Evolutionary conservation across 108 stramenopile genomes (phyloP), one percentile per base, ranked within the genome.

Genomic region (Stephanodiscus triporus): DNA sequence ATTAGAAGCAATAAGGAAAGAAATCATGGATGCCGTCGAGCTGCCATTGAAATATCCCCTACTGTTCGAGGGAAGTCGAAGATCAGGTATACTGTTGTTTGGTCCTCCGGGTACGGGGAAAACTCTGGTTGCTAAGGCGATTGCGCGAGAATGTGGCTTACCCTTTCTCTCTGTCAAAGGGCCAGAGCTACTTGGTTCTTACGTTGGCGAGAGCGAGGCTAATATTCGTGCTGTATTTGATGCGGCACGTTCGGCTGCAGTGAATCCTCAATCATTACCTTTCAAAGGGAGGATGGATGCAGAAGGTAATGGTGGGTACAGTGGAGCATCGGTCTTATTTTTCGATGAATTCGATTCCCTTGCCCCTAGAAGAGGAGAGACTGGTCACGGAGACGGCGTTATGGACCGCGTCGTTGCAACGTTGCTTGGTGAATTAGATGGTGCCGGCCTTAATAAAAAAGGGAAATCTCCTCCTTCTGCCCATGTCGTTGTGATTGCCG

Each of bases 291-390:
- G 13, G 27, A n/a, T 26, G 16, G 47, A 29, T 27, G 55, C 30
- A 13, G 29, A 47, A 42, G 62, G 32, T 50, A 68, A 37, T 73
- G 74, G 38, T 36, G 69, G 30, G 70, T 78, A 53, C 50, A 78
- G 56, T 34, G 87, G 64, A 74, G 89, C 59, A 66, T 84, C 80
- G 68, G 87, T 88, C 10, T 83, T 93, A 59, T 98, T 99, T 71
- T 99, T 99, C 75, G 99, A 99, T 82, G 99, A 99, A 68, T 68
- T 99, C 23, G 98, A 99, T 75, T 97, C 98, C 32, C 79, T 99
- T 20, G 98, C 98, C 37, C 98, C 98, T 9, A 77, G 88, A 23
- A 74, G 98, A n/a, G 96, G 91, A 9, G 91, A 88, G 27, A 78
- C 81, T 27, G 85, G 85, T 0, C 81, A 86, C 54, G 93, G 94